These are phyloP conservation scores for Fraxinus sp. DNA, from an alignment of 305 asterid species.

Conservation along the genomic window DNA sequence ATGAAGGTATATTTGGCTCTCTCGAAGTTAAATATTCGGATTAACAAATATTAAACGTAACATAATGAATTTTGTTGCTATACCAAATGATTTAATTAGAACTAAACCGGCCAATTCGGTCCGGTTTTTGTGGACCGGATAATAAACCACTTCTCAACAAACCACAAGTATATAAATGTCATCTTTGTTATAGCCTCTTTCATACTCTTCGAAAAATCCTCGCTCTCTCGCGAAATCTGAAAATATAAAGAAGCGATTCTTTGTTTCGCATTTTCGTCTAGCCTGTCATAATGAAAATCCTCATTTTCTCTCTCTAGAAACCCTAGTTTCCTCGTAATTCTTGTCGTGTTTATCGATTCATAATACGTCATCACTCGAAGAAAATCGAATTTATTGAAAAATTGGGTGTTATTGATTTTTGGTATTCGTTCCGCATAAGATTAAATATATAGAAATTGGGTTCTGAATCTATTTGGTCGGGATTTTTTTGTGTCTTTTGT, in stretches of 20 bases:
- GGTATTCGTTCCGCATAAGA: neutral
- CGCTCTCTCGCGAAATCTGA: neutral
- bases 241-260: neutral
- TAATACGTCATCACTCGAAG: slow-evolving; percentile 13
- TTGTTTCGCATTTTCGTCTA: neutral
- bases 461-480: neutral
- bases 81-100: neutral
- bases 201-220: neutral
- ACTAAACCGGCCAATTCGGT: neutral
- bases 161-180: neutral
- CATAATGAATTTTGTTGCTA: too few species aligned
- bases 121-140: neutral
- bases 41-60: neutral
- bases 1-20: neutral
- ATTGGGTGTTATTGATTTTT: neutral
- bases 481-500: neutral
- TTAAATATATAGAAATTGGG: neutral
- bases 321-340: slow-evolving; percentile 25
- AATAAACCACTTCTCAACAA: neutral
- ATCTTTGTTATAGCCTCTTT: neutral
- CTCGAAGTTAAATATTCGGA: neutral
- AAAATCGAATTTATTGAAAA: neutral
- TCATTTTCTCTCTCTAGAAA: slow-evolving; percentile 3
- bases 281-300: neutral
- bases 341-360: slow-evolving; percentile 3